phyloP scores from a whole-genome alignment of 2,329 filamentous ascomycete genomes.

The Monilinia fructicola region DNA sequence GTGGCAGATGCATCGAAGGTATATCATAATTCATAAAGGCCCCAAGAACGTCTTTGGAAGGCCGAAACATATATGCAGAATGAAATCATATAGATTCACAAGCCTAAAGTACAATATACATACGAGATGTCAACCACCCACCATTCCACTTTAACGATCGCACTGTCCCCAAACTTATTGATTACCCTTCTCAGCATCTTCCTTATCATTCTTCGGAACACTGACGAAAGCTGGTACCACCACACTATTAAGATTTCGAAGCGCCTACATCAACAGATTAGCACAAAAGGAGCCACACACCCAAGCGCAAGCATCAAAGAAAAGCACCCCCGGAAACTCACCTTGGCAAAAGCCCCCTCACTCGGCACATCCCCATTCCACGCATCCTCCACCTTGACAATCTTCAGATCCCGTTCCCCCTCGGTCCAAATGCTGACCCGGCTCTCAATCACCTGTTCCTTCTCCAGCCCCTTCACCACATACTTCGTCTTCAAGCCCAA shows the following conservation, averaged over 20 bases:
- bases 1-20: too few species aligned
- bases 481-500: slow-evolving; percentile 56
- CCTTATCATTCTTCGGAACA: slow-evolving; percentile 54
- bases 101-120: too few species aligned
- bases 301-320: slow-evolving; percentile 36
- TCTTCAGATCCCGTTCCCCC: slow-evolving; percentile 43
- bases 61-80: too few species aligned
- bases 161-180: neutral
- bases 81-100: too few species aligned
- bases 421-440: slow-evolving; percentile 49
- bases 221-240: slow-evolving; percentile 51
- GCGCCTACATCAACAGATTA: slow-evolving; percentile 44
- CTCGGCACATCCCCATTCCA: slow-evolving; percentile 53
- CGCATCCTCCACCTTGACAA: slow-evolving; percentile 53
- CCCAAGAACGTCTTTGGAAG: too few species aligned
- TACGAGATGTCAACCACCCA: too few species aligned
- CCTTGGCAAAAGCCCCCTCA: slow-evolving; percentile 50
- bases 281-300: neutral
- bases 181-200: slow-evolving; percentile 46
- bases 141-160: too few species aligned
- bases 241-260: slow-evolving; percentile 52
- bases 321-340: slow-evolving; percentile 43
- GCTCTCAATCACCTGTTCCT: slow-evolving; percentile 51
- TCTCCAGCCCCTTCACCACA: slow-evolving; percentile 53
- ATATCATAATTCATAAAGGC: too few species aligned